Evolutionary conservation across 2,329 filamentous ascomycete genomes (phyloP).

Genomic region (Fusarium sp.): DNA sequence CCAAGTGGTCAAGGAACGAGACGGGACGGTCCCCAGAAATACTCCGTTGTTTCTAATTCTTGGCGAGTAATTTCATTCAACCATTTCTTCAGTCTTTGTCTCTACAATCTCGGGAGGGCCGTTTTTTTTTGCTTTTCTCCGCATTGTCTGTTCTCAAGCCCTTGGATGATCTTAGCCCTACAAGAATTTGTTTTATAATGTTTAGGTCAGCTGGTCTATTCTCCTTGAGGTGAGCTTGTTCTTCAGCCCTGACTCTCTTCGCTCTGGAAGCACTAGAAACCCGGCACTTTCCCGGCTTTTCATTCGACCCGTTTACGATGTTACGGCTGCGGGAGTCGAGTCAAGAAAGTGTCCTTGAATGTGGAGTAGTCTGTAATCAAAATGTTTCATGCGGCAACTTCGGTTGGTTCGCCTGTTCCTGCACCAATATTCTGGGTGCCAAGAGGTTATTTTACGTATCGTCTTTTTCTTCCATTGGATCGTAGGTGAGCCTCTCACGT

Average conservation of each 20-base stretch:
- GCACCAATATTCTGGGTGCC: neutral
- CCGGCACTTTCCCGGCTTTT: neutral
- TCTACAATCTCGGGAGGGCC: neutral
- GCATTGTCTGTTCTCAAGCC: conserved; percentile 16
- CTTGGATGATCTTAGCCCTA: neutral
- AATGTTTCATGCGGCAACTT: conserved; percentile 19
- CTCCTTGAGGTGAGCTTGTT: neutral
- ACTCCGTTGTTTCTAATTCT: neutral
- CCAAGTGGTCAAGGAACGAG: conserved; percentile 1
- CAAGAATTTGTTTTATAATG: neutral
- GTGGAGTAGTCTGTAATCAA: conserved; percentile 9
- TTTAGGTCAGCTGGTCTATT: neutral
- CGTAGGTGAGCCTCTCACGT: neutral
- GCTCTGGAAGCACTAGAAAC: neutral
- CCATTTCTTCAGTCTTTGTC: neutral
- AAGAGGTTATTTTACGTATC: neutral
- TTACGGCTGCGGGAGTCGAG: neutral
- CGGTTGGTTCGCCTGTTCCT: conserved; percentile 1
- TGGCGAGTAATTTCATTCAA: neutral
- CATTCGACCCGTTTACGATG: neutral
- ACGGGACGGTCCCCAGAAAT: neutral
- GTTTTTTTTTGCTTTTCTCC: conserved; percentile 14
- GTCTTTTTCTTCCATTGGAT: neutral
- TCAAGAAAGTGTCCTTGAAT: conserved; percentile 2
- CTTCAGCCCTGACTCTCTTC: neutral